Conservation (phyloP, 2,329 filamentous ascomycete species). For the Didymellaceae sp. region DNA sequence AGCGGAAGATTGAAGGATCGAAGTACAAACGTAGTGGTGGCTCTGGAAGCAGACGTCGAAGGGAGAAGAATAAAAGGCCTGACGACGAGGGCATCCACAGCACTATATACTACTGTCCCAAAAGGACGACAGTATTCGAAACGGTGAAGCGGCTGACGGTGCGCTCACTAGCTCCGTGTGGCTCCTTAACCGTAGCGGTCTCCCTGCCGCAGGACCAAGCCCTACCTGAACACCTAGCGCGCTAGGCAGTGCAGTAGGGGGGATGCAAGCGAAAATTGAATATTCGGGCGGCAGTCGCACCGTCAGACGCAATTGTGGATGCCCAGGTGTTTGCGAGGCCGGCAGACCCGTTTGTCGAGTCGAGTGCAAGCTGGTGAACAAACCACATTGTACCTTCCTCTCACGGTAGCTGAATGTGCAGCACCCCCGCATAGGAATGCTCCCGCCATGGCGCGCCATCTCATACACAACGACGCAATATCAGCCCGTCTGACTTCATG, state of each 20-base stretch:
- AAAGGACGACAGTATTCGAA: slow-evolving; percentile 26
- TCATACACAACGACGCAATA: slow-evolving; percentile 15
- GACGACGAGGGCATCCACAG: slow-evolving; percentile 22
- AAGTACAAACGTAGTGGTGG: slow-evolving; percentile 8
- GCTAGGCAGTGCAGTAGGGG: slow-evolving; percentile 20
- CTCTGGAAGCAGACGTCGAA: slow-evolving; percentile 11
- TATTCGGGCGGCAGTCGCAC: slow-evolving; percentile 12
- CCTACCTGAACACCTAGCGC: slow-evolving; percentile 17
- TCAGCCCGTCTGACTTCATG: slow-evolving; percentile 5
- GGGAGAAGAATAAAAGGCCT: slow-evolving; percentile 28
- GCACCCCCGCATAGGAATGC: slow-evolving; percentile 18
- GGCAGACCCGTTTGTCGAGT: slow-evolving; percentile 11
- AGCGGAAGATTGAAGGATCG: slow-evolving; percentile 10
- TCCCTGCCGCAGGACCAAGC: slow-evolving; percentile 31
- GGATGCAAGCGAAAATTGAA: slow-evolving; percentile 19
- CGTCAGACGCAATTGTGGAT: slow-evolving; percentile 16
- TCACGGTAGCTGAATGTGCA: slow-evolving; percentile 4
- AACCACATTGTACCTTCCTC: slow-evolving; percentile 16
- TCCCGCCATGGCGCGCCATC: slow-evolving; percentile 18
- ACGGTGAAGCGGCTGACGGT: slow-evolving; percentile 37
- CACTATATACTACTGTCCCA: slow-evolving; percentile 32
- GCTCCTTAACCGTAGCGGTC: slow-evolving; percentile 25
- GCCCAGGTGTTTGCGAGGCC: slow-evolving; percentile 6
- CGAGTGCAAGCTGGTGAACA: slow-evolving; percentile 8
- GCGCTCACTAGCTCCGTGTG: slow-evolving; percentile 28